Conservation (phyloP, 2,329 filamentous ascomycete genomes). For the Fusarium avenaceum region DNA sequence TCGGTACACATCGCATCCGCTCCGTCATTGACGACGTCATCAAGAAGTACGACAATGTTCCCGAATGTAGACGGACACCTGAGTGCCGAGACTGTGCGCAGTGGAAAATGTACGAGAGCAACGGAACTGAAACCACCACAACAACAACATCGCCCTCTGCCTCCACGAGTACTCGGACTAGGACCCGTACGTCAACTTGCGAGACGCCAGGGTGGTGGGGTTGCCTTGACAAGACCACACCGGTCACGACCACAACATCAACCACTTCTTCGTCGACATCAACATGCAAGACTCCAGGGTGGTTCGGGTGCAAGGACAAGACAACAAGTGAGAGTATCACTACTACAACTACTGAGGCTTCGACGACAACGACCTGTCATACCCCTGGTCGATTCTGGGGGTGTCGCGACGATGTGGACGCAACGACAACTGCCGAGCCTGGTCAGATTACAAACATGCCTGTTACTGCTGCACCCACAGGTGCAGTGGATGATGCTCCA, state of each 20-base stretch:
- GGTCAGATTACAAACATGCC: constrained; percentile 47
- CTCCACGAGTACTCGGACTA: constrained; percentile 70
- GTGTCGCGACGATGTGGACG: constrained; percentile 61
- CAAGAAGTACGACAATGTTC: constrained; percentile 83
- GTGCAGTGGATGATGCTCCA: constrained; percentile 46
- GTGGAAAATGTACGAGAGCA: constrained; percentile 97
- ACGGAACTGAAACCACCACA: constrained; percentile 82
- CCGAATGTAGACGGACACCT: constrained; percentile 79
- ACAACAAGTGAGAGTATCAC: constrained; percentile 51
- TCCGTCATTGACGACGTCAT: constrained; percentile 91
- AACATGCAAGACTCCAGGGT: constrained; percentile 73
- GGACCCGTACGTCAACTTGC: constrained; percentile 88
- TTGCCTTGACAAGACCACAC: constrained; percentile 76
- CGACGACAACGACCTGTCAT: constrained; percentile 57
- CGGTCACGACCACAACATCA: constrained; percentile 56
- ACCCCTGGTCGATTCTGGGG: constrained; percentile 71
- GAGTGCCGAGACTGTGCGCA: constrained; percentile 90
- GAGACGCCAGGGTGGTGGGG: constrained; percentile 95
- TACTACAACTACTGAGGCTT: constrained; percentile 52
- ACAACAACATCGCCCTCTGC: constrained; percentile 66
- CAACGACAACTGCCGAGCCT: constrained; percentile 53
- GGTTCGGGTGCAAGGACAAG: constrained; percentile 74
- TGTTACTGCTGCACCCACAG: constrained; percentile 52
- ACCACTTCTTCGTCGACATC: constrained; percentile 65
- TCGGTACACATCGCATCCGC: constrained; percentile 91